A percentile compares a stretch with the other conserved stretches of the same genome.
Evolutionary conservation across 108 stramenopile species (phyloP).

Genomic region (Aurantiochytrium sp.): DNA sequence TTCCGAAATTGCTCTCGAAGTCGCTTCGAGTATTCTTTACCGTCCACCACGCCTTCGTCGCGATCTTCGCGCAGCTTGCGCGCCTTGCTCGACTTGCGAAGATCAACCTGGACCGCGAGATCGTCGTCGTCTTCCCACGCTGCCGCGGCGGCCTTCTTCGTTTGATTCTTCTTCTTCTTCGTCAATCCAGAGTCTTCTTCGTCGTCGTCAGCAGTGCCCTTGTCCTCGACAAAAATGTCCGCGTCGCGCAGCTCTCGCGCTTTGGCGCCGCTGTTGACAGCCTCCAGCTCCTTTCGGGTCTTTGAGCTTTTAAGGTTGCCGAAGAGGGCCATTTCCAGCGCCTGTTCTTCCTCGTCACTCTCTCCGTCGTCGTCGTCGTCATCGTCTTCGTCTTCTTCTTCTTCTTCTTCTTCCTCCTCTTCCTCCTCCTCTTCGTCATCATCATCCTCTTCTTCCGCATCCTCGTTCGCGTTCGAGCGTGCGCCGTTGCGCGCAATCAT

Average conservation of each 20-base stretch:
- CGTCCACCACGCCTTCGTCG: not conserved
- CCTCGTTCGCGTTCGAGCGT: no score
- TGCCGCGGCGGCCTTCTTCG: not conserved
- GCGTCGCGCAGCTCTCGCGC: not conserved
- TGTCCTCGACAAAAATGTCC: not conserved
- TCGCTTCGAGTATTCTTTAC: not conserved
- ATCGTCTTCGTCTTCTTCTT: not conserved
- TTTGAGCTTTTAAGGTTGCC: not conserved
- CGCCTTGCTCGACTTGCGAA: not conserved
- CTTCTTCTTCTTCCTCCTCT: not conserved
- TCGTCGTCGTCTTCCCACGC: conserved; percentile 7
- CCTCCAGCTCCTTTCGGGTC: not conserved
- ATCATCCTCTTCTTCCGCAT: not conserved
- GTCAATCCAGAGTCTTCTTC: no score
- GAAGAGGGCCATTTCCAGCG: not conserved
- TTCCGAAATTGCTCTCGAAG: not conserved
- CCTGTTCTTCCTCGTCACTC: conserved; percentile 21
- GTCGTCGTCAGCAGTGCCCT: not conserved
- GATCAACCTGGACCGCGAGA: not conserved
- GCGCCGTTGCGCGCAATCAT: no score
- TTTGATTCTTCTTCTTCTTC: not conserved
- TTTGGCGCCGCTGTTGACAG: conserved; percentile 27
- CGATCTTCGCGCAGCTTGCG: not conserved
- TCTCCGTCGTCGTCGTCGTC: conserved; percentile 27
- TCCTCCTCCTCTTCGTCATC: not conserved